These are phyloP conservation scores for Miscanthus lutarioriparius DNA, from an alignment of 176 grass and related monocot genomes.

Conservation along the genomic window DNA sequence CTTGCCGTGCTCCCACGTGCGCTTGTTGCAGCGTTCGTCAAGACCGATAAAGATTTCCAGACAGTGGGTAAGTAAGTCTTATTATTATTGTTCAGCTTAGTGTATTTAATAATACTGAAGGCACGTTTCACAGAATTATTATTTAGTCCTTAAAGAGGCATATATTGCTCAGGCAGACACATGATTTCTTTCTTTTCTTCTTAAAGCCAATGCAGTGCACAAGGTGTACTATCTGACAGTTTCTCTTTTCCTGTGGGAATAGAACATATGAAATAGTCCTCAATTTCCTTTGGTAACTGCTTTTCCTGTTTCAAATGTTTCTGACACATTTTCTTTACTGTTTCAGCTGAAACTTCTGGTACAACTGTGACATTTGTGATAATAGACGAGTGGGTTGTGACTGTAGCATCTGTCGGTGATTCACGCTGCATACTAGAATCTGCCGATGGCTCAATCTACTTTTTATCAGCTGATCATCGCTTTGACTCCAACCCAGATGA, in stretches of 20 bases:
- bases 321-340: background rate
- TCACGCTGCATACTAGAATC: constrained; percentile 90
- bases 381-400: constrained; percentile 95
- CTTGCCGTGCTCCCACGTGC: constrained; percentile 84
- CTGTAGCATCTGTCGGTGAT: constrained; percentile 89
- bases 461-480: constrained; percentile 84
- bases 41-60: constrained; percentile 95
- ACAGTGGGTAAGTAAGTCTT: constrained; percentile 34
- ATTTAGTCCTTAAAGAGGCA: background rate
- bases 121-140: background rate
- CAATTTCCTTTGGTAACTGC: background rate
- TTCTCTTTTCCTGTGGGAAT: background rate
- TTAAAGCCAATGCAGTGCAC: background rate
- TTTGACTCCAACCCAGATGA: constrained; percentile 84
- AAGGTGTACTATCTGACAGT: background rate
- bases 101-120: background rate
- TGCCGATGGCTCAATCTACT: constrained; percentile 75
- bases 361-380: constrained; percentile 94
- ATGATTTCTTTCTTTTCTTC: background rate
- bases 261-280: background rate
- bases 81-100: constrained; percentile 11
- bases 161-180: background rate
- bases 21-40: constrained; percentile 89
- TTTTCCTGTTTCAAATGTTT: constrained; percentile 10
- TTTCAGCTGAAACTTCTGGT: constrained; percentile 74